These are phyloP conservation scores for Mycena floridula DNA, from an alignment of 768 basidiomycete genomes.

Conservation along the genomic window DNA sequence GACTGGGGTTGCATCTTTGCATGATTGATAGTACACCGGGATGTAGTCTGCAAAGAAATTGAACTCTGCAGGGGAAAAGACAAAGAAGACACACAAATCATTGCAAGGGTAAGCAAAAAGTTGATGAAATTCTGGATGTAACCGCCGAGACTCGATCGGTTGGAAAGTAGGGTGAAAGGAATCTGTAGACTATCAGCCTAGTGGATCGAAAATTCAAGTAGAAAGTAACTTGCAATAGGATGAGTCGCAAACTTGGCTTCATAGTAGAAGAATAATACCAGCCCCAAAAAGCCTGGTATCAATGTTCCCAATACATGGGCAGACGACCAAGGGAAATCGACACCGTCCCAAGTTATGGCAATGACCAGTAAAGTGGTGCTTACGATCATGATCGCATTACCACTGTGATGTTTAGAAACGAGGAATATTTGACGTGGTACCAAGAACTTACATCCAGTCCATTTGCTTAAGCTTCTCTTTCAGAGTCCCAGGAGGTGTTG, in stretches of 20 bases:
- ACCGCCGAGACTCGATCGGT: constrained; percentile 1
- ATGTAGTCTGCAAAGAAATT: constrained; percentile 24
- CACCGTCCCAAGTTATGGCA: constrained; percentile 23
- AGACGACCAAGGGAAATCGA: constrained; percentile 23
- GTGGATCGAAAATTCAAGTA: not conserved
- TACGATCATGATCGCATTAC: constrained; percentile 12
- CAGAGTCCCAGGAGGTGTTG: constrained; percentile 12
- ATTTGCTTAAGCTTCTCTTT: constrained; percentile 15
- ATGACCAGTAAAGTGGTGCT: constrained; percentile 7
- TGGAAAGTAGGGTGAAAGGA: not conserved
- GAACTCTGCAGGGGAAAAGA: not conserved
- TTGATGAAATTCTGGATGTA: not conserved
- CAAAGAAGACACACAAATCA: not conserved
- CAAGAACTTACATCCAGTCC: constrained; percentile 21
- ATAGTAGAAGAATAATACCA: not conserved
- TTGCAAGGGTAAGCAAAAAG: not conserved
- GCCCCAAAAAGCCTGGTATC: not conserved
- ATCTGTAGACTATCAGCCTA: not conserved
- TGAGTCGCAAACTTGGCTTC: not conserved
- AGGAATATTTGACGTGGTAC: not conserved
- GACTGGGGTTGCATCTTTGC: constrained; percentile 26
- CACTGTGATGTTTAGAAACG: constrained; percentile 13
- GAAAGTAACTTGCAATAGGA: not conserved
- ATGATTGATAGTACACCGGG: constrained; percentile 40
- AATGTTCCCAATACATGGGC: not conserved